phyloP scores from a whole-genome alignment of 179 eudicot species.

The Beta lomatogona region DNA sequence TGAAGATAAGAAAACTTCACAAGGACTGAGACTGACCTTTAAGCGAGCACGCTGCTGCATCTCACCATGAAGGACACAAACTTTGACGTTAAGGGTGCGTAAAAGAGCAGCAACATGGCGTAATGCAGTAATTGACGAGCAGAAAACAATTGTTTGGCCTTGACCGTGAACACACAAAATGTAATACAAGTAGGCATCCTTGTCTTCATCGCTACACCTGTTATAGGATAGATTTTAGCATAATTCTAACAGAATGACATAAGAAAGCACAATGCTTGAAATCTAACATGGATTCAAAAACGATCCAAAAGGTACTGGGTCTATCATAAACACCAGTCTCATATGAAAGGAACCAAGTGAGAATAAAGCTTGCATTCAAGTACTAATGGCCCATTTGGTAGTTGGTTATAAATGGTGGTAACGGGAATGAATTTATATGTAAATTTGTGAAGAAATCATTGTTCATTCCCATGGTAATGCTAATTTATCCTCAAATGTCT shows the following conservation, averaged over 20 bases:
- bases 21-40: conserved; percentile 51
- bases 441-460: no score
- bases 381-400: no score
- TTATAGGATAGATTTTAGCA: conserved; percentile 21
- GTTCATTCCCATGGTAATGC: no score
- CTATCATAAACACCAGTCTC: neutral
- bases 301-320: neutral
- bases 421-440: no score
- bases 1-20: neutral
- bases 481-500: no score
- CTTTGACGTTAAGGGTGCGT: conserved; percentile 63
- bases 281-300: neutral
- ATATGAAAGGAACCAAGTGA: neutral
- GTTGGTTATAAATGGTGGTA: no score
- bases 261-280: neutral
- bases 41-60: conserved; percentile 97
- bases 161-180: conserved; percentile 87
- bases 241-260: no score
- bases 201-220: conserved; percentile 94
- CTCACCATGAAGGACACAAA: conserved; percentile 77
- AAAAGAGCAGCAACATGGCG: conserved; percentile 74
- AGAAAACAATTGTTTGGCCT: conserved; percentile 89
- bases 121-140: conserved; percentile 87
- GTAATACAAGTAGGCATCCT: conserved; percentile 91
- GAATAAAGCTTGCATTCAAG: neutral